Base-by-base conservation (phyloP, 768 basidiomycete species). In the Tephrocybe sp. region DNA sequence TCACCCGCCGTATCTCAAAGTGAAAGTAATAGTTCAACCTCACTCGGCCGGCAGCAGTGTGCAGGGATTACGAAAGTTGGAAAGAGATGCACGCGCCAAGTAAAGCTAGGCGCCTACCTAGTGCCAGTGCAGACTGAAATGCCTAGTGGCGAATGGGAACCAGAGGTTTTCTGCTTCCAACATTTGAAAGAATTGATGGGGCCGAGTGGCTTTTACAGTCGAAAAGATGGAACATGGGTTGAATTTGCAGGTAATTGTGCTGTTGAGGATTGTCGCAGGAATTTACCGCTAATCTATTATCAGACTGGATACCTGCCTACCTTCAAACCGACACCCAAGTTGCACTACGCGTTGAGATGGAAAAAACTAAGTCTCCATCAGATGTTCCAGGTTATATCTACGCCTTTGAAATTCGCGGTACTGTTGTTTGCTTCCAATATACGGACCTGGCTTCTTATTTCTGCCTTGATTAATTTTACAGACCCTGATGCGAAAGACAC, bases 301-400 rank as follows among this genome's bases (percentile, higher is more conserved):
- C 38, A 89, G 89, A 79, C 56, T 90, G 83, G 76, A 85, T 92
- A 57, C 85, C 87, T 7, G 55, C 65, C 20, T 88, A 89, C 62
- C 65, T 92, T 33, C 76, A 78, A 46, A 53, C 62, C 5, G 78
- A 82, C 47, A 87, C 89, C 23, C 82, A 83, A 58, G 71, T 77
- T 26, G 76, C 82, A 1, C 64, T 76, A 39, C 66, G 72, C 38
- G 65, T 70, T 16, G 75, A 76, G 57, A 75, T 76, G 74, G 74
- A 76, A 57, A 77, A 72, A 53, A 61, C 75, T 10, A 72, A 71
- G 3, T 79, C 87, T 4, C 51, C 60, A 2, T 75, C 78, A 8
- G 89, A 92, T 56, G 77, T 74, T 16, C 71, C 78, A 4, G 91
- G 91, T 0, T 91, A 87, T 59, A 92, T 93, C 44, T 93, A 93